Conservation (phyloP, 371 early-diverging fungal species). For the Sanchytrium tribonematis region DNA sequence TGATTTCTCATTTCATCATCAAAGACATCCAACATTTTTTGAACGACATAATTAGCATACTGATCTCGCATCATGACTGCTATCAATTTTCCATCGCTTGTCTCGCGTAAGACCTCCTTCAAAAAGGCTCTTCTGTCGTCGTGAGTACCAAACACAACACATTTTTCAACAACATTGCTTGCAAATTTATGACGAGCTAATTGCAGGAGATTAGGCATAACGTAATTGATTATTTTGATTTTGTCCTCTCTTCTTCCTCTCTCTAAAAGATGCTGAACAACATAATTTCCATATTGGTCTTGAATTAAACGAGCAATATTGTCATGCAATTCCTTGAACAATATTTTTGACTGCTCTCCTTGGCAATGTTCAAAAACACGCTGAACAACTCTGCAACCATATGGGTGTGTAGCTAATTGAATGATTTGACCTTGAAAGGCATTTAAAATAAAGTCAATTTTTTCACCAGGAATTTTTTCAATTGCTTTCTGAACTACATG, state of each 20-base stretch:
- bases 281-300: slow-evolving; percentile 99
- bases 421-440: slow-evolving; percentile 90
- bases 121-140: slow-evolving; percentile 46
- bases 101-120: slow-evolving; percentile 40
- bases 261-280: slow-evolving; percentile 96
- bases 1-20: background rate
- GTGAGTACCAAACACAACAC: slow-evolving; percentile 44
- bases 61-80: slow-evolving; percentile 96
- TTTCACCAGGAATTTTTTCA: slow-evolving; percentile 74
- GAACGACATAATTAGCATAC: slow-evolving; percentile 98
- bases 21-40: slow-evolving; percentile 76
- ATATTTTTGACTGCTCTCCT: slow-evolving; percentile 16
- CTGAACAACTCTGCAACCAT: slow-evolving; percentile 98
- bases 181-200: slow-evolving; percentile 97
- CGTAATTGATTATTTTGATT: slow-evolving; percentile 50
- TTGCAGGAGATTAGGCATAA: slow-evolving; percentile 58
- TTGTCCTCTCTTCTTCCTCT: slow-evolving; percentile 61
- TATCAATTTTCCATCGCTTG: slow-evolving; percentile 22
- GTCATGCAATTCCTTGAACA: slow-evolving; percentile 40
- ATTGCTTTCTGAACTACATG: slow-evolving; percentile 99
- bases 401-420: slow-evolving; percentile 87
- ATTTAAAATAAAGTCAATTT: slow-evolving; percentile 80
- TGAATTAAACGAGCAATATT: slow-evolving; percentile 70
- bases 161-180: slow-evolving; percentile 91
- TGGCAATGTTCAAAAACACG: slow-evolving; percentile 94